A percentile compares a stretch with the other conserved stretches of the same genome.
These are phyloP conservation scores for Barnettozyma pratensis DNA, from an alignment of 805 yeast genomes.

Conservation along the genomic window DNA sequence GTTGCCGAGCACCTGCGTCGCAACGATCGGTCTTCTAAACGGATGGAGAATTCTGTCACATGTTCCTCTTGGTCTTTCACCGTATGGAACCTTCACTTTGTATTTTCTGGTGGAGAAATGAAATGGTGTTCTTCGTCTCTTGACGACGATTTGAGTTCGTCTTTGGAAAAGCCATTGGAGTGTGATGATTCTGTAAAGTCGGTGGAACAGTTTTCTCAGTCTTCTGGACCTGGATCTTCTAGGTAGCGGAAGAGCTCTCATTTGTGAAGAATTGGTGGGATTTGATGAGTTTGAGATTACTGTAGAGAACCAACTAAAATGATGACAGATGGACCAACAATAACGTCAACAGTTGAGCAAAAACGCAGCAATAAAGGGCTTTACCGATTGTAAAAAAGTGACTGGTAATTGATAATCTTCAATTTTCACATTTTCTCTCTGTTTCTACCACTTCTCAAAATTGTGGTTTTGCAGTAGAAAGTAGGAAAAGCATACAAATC, in stretches of 20 bases:
- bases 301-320: no score
- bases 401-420: no score
- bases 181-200: slow-evolving; percentile 14
- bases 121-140: slow-evolving; percentile 20
- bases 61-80: neutral
- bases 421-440: no score
- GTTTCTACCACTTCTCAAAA: no score
- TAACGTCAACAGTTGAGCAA: no score
- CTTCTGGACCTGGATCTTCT: slow-evolving; percentile 20
- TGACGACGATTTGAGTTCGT: slow-evolving; percentile 9
- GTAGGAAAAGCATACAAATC: no score
- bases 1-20: slow-evolving; percentile 15
- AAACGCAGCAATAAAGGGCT: no score
- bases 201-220: slow-evolving; percentile 12
- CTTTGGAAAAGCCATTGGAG: slow-evolving; percentile 14
- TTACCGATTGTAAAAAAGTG: no score
- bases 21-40: slow-evolving; percentile 6
- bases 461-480: no score
- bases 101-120: slow-evolving; percentile 19
- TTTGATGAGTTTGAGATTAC: no score
- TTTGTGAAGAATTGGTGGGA: neutral
- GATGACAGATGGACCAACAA: no score
- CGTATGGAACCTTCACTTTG: slow-evolving; percentile 17
- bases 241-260: slow-evolving; percentile 26
- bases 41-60: neutral